Evolutionary conservation across 2,329 filamentous ascomycete species (phyloP).

Genomic region (Conoideocrella luteorostrata): DNA sequence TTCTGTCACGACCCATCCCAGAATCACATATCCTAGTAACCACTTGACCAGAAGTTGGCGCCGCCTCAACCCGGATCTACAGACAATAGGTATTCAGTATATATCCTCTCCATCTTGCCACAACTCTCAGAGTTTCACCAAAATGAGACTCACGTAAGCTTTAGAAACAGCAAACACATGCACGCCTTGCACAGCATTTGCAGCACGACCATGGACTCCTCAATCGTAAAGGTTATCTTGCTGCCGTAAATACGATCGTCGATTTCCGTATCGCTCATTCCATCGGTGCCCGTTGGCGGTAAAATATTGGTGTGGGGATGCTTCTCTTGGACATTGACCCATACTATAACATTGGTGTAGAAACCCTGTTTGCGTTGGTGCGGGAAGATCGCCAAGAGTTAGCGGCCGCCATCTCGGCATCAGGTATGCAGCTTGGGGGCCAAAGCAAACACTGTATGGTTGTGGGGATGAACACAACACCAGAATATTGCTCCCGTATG

Average conservation of each 20-base stretch:
- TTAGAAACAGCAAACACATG: constrained; percentile 8
- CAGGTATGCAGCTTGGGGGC: neutral
- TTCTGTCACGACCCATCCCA: constrained; percentile 4
- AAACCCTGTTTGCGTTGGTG: constrained; percentile 1
- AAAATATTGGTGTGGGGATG: constrained; percentile 7
- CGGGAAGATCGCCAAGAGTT: neutral
- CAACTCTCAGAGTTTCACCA: too few species aligned
- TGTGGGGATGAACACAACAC: too few species aligned
- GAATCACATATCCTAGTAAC: constrained; percentile 2
- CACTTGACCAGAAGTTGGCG: constrained; percentile 4
- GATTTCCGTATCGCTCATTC: constrained; percentile 1
- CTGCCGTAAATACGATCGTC: constrained; percentile 5
- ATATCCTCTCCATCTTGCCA: too few species aligned
- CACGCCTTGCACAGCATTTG: constrained; percentile 9
- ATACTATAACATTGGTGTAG: constrained; percentile 9
- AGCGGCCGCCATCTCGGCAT: neutral
- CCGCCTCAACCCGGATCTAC: constrained; percentile 3
- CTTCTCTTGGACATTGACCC: constrained; percentile 8
- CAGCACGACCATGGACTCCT: constrained; percentile 8
- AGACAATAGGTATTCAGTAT: too few species aligned
- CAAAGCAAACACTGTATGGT: too few species aligned
- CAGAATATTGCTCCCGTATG: too few species aligned
- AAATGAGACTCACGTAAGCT: constrained; percentile 7
- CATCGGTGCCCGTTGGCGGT: constrained; percentile 4
- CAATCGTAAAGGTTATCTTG: constrained; percentile 7